Base-by-base conservation (phyloP, 108 stramenopile genomes). In the Nitzschia palea region DNA sequence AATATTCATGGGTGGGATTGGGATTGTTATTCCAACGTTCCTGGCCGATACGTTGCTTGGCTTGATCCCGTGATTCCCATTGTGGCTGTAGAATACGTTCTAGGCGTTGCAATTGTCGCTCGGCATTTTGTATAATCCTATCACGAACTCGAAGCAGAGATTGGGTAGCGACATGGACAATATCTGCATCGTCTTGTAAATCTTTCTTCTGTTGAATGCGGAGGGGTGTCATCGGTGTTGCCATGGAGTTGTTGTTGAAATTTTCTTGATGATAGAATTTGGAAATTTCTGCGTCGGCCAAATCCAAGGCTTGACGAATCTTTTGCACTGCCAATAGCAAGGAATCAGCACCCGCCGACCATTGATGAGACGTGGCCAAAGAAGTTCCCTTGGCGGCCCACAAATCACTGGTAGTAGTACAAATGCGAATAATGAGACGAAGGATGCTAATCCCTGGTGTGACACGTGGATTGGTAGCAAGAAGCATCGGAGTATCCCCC, bases 11-110 rank as follows among this genome's bases (percentile, higher is more conserved):
- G 36, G 60, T 71, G 22, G 81, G 74, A 52, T 31, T 43, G 3
- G 81, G 77, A 68, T 82, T 82, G 47, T 77, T 82, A 22, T 52
- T 67, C 81, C 81, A 82, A 6, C 74, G 73, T 12, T 77, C 71
- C n/a, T 44, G 34, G 0, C 81, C 81, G n/a, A 65, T 18, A 4
- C 70, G 64, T 23, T 35, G 32, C 59, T 68, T 70, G 44, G 65
- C 74, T 48, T 65, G 74, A 64, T 82, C 78, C 4, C 81, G 63
- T 14, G 61, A 50, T 50, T 62, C 65, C 81, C 81, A 82, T 60
- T 79, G 81, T 9, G 80, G 80, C 36, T 43, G 22, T 27, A 81
- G 61, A 26, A 63, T 73, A 5, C 55, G 34, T 36, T 62, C 4
- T 31, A 80, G 37, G 5, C 36, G 26, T 45, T 32, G 27, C 29